Evolutionary conservation across 73 alveolate species (phyloP).

Genomic region (Tetrahymena elliotti): DNA sequence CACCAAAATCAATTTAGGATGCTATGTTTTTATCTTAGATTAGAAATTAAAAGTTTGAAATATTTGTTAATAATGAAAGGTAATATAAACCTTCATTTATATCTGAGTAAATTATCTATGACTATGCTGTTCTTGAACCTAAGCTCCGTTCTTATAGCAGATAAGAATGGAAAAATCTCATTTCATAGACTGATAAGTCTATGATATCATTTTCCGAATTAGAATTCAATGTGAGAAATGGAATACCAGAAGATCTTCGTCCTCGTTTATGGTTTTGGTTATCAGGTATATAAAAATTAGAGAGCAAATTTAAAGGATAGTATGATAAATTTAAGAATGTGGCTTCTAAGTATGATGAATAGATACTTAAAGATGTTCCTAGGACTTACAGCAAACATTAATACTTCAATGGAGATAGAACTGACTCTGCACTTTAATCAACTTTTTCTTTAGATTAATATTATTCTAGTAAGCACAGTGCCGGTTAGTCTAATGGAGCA

Average conservation of each 20-base stretch:
- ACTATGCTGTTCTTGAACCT: neutral
- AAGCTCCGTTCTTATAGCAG: neutral
- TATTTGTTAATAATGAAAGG: neutral
- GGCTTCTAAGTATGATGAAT: neutral
- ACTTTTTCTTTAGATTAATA: neutral
- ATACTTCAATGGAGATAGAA: neutral
- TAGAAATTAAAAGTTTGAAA: neutral
- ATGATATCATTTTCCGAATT: neutral
- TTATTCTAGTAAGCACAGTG: neutral
- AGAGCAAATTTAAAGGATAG: neutral
- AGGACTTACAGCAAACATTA: conserved; percentile 5
- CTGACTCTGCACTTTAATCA: neutral
- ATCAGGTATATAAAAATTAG: conserved; percentile 2
- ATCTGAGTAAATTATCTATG: neutral
- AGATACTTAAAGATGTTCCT: neutral
- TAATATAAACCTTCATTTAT: neutral
- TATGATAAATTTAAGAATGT: neutral
- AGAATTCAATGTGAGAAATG: conserved; percentile 9
- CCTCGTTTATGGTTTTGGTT: conserved; percentile 15
- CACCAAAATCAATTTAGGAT: neutral
- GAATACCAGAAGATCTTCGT: conserved; percentile 17
- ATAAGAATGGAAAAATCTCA: neutral
- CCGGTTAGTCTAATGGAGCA: neutral
- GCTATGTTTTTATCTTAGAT: neutral
- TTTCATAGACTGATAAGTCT: neutral